Conservation (phyloP, 1,284 basidiomycete species). For the Vanrija humicola region DNA sequence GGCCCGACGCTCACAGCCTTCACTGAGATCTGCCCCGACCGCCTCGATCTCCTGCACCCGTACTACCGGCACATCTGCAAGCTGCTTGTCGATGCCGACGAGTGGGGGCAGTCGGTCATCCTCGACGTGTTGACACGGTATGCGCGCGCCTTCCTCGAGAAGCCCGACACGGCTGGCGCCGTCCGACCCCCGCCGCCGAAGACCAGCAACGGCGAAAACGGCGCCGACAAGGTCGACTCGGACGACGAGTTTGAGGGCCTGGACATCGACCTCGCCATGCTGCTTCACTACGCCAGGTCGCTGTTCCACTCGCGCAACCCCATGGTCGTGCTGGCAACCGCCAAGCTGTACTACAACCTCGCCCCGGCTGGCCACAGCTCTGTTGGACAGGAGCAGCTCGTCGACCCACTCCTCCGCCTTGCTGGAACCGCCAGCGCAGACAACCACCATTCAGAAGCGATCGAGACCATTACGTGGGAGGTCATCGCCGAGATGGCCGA, state of each 20-base stretch:
- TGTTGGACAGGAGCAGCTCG: slow-evolving; percentile 37
- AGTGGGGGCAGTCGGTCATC: slow-evolving; percentile 88
- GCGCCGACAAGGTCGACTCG: not conserved
- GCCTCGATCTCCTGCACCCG: slow-evolving; percentile 79
- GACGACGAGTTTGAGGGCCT: slow-evolving; percentile 58
- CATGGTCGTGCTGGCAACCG: slow-evolving; percentile 72
- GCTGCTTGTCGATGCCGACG: slow-evolving; percentile 83
- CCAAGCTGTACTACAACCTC: slow-evolving; percentile 69
- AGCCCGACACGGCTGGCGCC: slow-evolving; percentile 53
- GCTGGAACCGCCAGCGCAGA: slow-evolving; percentile 50
- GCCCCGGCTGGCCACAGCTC: slow-evolving; percentile 53
- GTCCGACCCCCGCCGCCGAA: not conserved
- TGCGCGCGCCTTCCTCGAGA: slow-evolving; percentile 74
- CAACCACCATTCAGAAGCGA: slow-evolving; percentile 60
- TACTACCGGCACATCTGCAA: slow-evolving; percentile 83
- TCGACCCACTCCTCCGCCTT: slow-evolving; percentile 39
- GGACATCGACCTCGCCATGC: slow-evolving; percentile 64
- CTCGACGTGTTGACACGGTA: slow-evolving; percentile 73
- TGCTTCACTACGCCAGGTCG: slow-evolving; percentile 68
- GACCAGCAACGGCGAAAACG: not conserved
- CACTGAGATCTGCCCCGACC: slow-evolving; percentile 72
- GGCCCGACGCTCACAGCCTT: slow-evolving; percentile 84
- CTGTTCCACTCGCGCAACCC: slow-evolving; percentile 80
- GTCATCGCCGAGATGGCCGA: slow-evolving; percentile 65
- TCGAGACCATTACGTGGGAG: slow-evolving; percentile 67